phyloP scores from a whole-genome alignment of 1,139 yeast species.

The Geotrichum phurueaensis region DNA sequence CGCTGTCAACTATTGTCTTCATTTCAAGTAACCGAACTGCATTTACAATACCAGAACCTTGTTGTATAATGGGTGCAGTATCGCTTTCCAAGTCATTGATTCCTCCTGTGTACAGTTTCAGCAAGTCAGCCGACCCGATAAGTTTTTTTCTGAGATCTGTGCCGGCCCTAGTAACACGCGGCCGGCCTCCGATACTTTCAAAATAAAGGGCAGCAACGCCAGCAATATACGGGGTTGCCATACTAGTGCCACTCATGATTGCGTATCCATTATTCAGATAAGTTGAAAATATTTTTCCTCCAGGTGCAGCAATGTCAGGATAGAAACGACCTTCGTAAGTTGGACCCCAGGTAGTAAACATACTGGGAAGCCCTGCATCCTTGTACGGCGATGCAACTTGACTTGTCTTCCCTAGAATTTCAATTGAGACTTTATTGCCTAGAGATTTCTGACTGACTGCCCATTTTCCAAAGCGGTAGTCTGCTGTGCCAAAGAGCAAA shows the following conservation, averaged over 20 bases:
- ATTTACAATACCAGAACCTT: slow-evolving; percentile 32
- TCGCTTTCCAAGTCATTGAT: slow-evolving; percentile 4
- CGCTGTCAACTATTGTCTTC: slow-evolving; percentile 27
- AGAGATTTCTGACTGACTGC: not conserved
- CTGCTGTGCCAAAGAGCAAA: slow-evolving; percentile 11
- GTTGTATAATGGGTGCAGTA: slow-evolving; percentile 23
- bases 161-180: slow-evolving; percentile 9
- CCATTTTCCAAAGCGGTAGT: slow-evolving; percentile 15
- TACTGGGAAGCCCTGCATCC: slow-evolving; percentile 15
- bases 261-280: slow-evolving; percentile 18
- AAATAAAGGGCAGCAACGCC: slow-evolving; percentile 24
- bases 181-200: slow-evolving; percentile 16
- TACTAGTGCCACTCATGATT: slow-evolving; percentile 24
- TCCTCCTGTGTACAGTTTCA: slow-evolving; percentile 14
- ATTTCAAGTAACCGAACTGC: slow-evolving; percentile 37
- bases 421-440: not conserved
- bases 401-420: slow-evolving; percentile 1
- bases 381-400: slow-evolving; percentile 1
- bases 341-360: slow-evolving; percentile 25
- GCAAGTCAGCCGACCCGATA: slow-evolving; percentile 17
- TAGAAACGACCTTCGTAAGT: slow-evolving; percentile 24
- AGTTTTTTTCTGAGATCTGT: slow-evolving; percentile 16
- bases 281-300: slow-evolving; percentile 24
- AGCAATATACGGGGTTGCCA: slow-evolving; percentile 26
- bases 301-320: slow-evolving; percentile 26